These are phyloP conservation scores for Lachancea kluyveri DNA, from an alignment of 805 yeast genomes.

Conservation along the genomic window DNA sequence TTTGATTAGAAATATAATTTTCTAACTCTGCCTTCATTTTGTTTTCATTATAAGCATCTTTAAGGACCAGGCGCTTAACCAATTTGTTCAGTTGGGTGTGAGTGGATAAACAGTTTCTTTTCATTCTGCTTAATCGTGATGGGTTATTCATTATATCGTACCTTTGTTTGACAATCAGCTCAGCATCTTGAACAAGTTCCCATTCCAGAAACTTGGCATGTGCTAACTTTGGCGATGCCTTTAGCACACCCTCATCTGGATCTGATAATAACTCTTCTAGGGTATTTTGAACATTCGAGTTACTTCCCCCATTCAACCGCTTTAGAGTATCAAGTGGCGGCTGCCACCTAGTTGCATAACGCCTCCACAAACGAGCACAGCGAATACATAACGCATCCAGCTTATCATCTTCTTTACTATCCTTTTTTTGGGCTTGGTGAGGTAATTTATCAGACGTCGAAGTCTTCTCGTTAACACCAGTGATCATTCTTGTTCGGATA, in stretches of 20 bases:
- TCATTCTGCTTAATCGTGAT: slow-evolving; percentile 15
- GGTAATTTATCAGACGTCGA: slow-evolving; percentile 8
- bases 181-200: slow-evolving; percentile 61
- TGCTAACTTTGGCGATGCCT: slow-evolving; percentile 14
- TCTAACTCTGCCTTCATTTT: slow-evolving; percentile 15
- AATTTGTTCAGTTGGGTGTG: slow-evolving; percentile 19
- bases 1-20: slow-evolving; percentile 6
- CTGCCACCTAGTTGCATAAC: slow-evolving; percentile 85
- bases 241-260: slow-evolving; percentile 10
- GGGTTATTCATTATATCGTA: slow-evolving; percentile 23
- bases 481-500: slow-evolving; percentile 17
- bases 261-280: slow-evolving; percentile 19
- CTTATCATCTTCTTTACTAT: slow-evolving; percentile 19
- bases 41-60: slow-evolving; percentile 5
- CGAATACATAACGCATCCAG: slow-evolving; percentile 69
- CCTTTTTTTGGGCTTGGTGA: slow-evolving; percentile 29
- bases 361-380: slow-evolving; percentile 87
- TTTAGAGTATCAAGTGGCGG: slow-evolving; percentile 62
- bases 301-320: slow-evolving; percentile 30
- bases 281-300: slow-evolving; percentile 9
- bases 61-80: slow-evolving; percentile 15
- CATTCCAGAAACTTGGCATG: slow-evolving; percentile 50
- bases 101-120: slow-evolving; percentile 15
- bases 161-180: slow-evolving; percentile 45
- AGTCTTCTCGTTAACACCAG: slow-evolving; percentile 18